Conservation (phyloP, 116 monocot genomes). For the Trichopus zeylanicus region DNA sequence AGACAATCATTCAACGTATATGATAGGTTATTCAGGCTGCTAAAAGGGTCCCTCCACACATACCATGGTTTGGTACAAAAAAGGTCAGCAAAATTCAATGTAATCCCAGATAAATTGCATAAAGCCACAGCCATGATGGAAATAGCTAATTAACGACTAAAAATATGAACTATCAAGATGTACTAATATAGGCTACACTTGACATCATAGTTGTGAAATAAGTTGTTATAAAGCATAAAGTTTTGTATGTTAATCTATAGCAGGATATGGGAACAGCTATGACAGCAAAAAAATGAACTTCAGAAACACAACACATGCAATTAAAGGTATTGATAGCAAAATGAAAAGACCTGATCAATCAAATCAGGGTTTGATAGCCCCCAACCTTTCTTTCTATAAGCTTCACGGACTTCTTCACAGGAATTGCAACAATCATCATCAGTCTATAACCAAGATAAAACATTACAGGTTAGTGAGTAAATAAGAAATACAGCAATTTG, state of each 20-base stretch:
- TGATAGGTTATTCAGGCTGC: too few relatives aligned
- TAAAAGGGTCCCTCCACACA: too few relatives aligned
- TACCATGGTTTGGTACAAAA: too few relatives aligned
- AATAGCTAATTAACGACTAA: not conserved
- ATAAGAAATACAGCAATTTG: not conserved
- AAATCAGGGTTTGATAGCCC: conserved; percentile 66
- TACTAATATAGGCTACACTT: not conserved
- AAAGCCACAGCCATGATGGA: not conserved
- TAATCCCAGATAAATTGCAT: too few relatives aligned
- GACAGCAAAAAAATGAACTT: not conserved
- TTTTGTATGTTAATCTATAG: too few relatives aligned
- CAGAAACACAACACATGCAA: not conserved
- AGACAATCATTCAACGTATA: too few relatives aligned
- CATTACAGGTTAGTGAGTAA: not conserved
- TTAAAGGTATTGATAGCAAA: not conserved
- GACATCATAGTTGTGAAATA: not conserved
- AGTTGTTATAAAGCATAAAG: not conserved
- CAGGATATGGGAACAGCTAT: not conserved
- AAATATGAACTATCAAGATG: not conserved
- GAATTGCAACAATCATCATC: conserved; percentile 95
- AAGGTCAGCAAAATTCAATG: too few relatives aligned
- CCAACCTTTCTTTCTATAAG: conserved; percentile 92
- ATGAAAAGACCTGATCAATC: conserved; percentile 71
- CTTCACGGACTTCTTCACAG: conserved; percentile 93
- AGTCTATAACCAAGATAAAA: conserved; percentile 26